Percentiles rank a stretch among this genome's conserved stretches.
Conservation (phyloP, 2,329 filamentous ascomycete genomes). For the Neobulgaria alba region DNA sequence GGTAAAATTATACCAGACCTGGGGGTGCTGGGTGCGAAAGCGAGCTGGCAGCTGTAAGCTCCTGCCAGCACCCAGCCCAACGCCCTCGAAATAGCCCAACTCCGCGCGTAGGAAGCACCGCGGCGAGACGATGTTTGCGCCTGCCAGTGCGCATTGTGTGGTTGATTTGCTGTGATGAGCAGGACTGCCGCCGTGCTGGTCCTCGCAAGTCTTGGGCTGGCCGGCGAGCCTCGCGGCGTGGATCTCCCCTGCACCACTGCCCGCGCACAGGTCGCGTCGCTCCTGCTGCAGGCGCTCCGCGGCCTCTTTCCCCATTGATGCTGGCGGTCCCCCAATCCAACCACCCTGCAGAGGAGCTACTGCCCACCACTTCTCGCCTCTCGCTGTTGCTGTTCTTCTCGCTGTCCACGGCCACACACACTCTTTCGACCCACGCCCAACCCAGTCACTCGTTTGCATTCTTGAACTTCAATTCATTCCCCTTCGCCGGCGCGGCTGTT, state of each 20-base stretch:
- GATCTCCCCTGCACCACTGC: background rate
- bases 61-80: too few species aligned
- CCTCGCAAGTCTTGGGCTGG: background rate
- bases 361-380: background rate
- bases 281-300: too few species aligned
- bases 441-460: conserved; percentile 18
- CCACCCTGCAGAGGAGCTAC: background rate
- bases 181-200: too few species aligned
- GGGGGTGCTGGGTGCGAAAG: too few species aligned
- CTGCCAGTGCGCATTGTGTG: too few species aligned
- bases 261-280: too few species aligned
- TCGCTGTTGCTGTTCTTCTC: conserved; percentile 5
- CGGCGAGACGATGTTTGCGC: too few species aligned
- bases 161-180: too few species aligned
- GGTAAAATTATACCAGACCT: too few species aligned
- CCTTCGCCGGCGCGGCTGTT: conserved; percentile 4
- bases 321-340: background rate
- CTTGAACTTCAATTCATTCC: conserved; percentile 12
- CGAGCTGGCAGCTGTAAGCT: too few species aligned
- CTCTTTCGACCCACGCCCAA: conserved; percentile 13
- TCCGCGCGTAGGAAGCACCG: too few species aligned
- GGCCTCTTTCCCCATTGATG: background rate
- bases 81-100: too few species aligned
- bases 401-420: conserved; percentile 4
- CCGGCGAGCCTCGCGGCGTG: background rate